phyloP scores from a whole-genome alignment of 2,329 filamentous ascomycete species.

The Fusarium nurragi region DNA sequence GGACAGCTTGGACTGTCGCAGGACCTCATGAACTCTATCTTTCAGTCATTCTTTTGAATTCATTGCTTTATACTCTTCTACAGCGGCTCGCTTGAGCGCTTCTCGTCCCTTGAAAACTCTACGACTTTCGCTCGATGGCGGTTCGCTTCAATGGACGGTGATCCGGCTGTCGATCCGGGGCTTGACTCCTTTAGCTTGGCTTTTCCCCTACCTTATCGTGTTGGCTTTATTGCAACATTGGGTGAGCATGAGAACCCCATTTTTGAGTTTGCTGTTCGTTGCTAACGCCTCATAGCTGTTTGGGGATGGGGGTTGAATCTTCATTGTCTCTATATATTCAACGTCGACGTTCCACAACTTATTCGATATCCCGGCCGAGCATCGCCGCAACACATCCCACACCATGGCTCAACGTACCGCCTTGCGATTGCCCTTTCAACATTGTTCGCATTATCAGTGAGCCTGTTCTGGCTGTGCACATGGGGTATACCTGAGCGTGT shows the following conservation, averaged over 20 bases:
- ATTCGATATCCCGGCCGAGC: slow-evolving; percentile 85
- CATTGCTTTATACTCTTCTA: background rate
- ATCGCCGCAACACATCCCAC: slow-evolving; percentile 74
- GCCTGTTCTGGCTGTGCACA: slow-evolving; percentile 86
- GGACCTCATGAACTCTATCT: slow-evolving; percentile 31
- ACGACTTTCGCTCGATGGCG: slow-evolving; percentile 36
- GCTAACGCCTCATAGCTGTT: slow-evolving; percentile 67
- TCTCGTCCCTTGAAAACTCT: background rate
- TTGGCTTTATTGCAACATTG: slow-evolving; percentile 84
- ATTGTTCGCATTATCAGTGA: slow-evolving; percentile 75
- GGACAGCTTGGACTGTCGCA: slow-evolving; percentile 43
- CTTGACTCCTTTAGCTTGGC: slow-evolving; percentile 88
- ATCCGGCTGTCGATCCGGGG: slow-evolving; percentile 73
- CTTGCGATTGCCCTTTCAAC: slow-evolving; percentile 80
- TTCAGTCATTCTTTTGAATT: slow-evolving; percentile 25
- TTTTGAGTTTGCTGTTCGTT: background rate
- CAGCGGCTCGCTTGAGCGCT: slow-evolving; percentile 9
- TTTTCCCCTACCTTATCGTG: slow-evolving; percentile 88
- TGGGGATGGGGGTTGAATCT: slow-evolving; percentile 97
- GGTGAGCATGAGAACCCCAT: slow-evolving; percentile 62
- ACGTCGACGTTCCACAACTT: slow-evolving; percentile 87
- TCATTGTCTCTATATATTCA: slow-evolving; percentile 80
- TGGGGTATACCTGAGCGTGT: slow-evolving; percentile 75
- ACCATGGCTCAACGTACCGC: slow-evolving; percentile 86
- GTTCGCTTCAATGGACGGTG: slow-evolving; percentile 70